phyloP scores from a whole-genome alignment of 164 flowering plant species.

The Pachysandra terminalis region DNA sequence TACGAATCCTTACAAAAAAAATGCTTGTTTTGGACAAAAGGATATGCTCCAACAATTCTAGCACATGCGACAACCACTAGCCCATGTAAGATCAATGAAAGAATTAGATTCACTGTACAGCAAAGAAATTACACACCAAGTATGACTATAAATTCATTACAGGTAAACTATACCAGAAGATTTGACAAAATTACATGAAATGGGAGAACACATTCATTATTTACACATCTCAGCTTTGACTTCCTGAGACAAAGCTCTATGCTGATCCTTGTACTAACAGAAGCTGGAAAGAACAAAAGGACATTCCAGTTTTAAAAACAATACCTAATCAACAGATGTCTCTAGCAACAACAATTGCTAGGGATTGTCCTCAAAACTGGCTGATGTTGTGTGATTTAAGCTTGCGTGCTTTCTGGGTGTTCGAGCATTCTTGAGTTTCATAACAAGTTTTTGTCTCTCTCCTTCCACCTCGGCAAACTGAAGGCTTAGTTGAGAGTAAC shows the following conservation, averaged over 20 bases:
- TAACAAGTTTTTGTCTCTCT: slow-evolving; percentile 88
- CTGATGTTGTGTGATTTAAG: slow-evolving; percentile 38
- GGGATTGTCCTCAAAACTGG: slow-evolving; percentile 16
- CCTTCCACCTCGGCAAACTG: slow-evolving; percentile 99
- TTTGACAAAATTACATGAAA: slow-evolving; percentile 8
- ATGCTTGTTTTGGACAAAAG: too few relatives aligned
- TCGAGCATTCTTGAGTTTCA: slow-evolving; percentile 79
- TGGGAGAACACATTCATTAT: slow-evolving; percentile 17
- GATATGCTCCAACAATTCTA: too few relatives aligned
- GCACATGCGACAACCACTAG: too few relatives aligned
- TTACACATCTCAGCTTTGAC: slow-evolving; percentile 25
- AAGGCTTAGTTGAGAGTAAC: slow-evolving; percentile 91
- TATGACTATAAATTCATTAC: slow-evolving; percentile 11
- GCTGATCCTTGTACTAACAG: slow-evolving; percentile 15
- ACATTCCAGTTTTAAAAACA: not conserved
- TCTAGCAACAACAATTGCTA: not conserved
- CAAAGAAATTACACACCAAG: slow-evolving; percentile 13
- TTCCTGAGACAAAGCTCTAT: slow-evolving; percentile 11
- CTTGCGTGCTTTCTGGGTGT: slow-evolving; percentile 38
- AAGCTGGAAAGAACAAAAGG: not conserved
- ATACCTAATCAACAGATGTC: not conserved
- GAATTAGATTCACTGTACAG: slow-evolving; percentile 35
- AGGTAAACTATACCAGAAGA: slow-evolving; percentile 21
- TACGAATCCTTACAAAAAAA: too few relatives aligned
- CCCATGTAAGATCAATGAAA: not conserved